Base-by-base conservation (phyloP, 2,329 filamentous ascomycete species). In the Fusarium nematophilum region DNA sequence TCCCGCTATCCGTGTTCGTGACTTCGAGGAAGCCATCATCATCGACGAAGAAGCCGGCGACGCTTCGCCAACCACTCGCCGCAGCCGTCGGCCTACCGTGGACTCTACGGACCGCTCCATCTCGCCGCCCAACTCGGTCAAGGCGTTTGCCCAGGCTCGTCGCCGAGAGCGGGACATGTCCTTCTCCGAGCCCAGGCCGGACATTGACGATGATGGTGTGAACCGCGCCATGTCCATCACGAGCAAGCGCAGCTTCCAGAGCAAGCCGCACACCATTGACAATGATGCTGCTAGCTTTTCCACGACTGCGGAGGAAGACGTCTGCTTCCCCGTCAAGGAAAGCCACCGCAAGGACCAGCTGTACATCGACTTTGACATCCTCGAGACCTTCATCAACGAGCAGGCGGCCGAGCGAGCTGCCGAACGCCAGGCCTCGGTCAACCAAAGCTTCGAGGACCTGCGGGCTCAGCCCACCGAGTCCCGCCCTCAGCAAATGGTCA, bases 81-180 rank as follows among this genome's bases (percentile, higher is more conserved):
- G 78, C 30, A 78, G 77, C 53, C 84, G 86, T 13, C 83, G 85
- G 52, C 80, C 83, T 52, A 84, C 84, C 44, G 78, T 89, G 48
- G 83, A 82, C 26, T 85, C 85, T 2, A 75, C 78, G 18, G 83
- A 85, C 40, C 85, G 92, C 50, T 92, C 91, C 1, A 80, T 86
- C 3, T 98, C 95, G 6, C 94, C 94, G 9, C 95, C 95, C 7
- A 99, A 97, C 75, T 99, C 95, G 0, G 93, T 99, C 45, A 96
- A 98, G 75, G 95, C 95, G 4, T 99, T 99, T 75, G 95, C 95
- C 14, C 91, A 95, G 70, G 91, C 92, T 50, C 90, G 92, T 44
- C 91, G 92, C 55, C 89, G 93, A 55, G 91, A 94, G 72, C 90
- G 93, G 36, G 92, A 88, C 56, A 73, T 83, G 71, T 88, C 83